Base-by-base conservation (phyloP, 805 yeast species). In the Saturnispora hagleri region DNA sequence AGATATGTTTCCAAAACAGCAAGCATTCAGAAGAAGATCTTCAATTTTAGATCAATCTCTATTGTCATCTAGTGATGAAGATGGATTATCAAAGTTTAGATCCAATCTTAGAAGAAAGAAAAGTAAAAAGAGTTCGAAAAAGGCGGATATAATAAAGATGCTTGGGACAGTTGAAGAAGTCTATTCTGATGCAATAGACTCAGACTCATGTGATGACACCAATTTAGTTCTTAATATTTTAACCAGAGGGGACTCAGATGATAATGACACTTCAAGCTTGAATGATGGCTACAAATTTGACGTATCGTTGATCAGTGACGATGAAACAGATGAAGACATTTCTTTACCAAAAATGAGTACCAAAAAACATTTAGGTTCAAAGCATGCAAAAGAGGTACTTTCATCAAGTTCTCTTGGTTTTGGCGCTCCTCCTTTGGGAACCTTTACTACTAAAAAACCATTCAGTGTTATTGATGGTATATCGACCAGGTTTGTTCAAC, bases 401-500 rank as follows among this genome's bases (percentile, higher is more conserved):
- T 84, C 95, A 5, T 84, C 95, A 1, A 84, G 89, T 48, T 82
- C 85, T 5, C 85, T 87, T 24, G 89, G 90, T 50, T 81, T 89
- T 55, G 72, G 95, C 50, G 97, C 98, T 4, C 99, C 99, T 2
- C 79, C 87, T 27, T 72, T 91, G 53, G 98, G 97, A 0, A 84
- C 96, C 2, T 91, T 97, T 95, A 82, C 85, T 35, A 84, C 95
- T 5, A 55, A 43, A 31, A 83, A 88, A 60, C 97, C 96, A 1
- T 89, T 86, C 66, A 95, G 97, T 22, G 89, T 91, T 53, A 91
- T 91, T 62, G 98, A 91, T 65, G 99, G 99, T 5, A 75, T 88
- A 31, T 83, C 96, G 0, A 93, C 98, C 0, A 76, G 97, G 51
- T 84, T 95, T 2, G 71, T 91, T 56, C 71, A 80, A 56, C 84